Percentiles rank a stretch among this genome's conserved stretches.
phyloP scores from a whole-genome alignment of 371 early-diverging fungal species.

The Apophysomyces variabilis region DNA sequence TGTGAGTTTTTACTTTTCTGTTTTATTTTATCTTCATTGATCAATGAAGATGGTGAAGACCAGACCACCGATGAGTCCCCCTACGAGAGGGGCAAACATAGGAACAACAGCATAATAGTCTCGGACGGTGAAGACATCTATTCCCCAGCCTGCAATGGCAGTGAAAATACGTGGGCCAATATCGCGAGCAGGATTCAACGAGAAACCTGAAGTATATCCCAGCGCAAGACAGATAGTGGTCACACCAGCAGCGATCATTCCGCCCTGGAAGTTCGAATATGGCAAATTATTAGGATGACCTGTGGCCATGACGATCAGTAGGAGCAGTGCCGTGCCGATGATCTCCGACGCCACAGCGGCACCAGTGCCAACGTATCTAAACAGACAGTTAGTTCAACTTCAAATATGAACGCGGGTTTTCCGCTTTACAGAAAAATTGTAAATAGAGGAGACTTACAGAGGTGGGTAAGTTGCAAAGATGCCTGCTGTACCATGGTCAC shows the following conservation, averaged over 20 bases:
- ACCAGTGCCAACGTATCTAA: constrained; percentile 49
- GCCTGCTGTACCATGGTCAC: constrained; percentile 62
- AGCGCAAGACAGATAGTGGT: constrained; percentile 47
- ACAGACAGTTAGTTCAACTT: not conserved
- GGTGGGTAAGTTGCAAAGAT: constrained; percentile 75
- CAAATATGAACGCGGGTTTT: not conserved
- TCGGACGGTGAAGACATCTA: constrained; percentile 65
- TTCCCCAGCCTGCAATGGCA: constrained; percentile 71
- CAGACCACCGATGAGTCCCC: constrained; percentile 71
- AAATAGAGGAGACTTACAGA: constrained; percentile 20
- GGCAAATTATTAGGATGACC: constrained; percentile 74
- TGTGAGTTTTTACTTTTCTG: constrained; percentile 1
- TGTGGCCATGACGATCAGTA: constrained; percentile 72
- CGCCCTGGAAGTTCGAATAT: constrained; percentile 61
- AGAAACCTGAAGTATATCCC: constrained; percentile 78
- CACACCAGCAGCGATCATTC: constrained; percentile 67
- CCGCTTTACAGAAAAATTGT: not conserved
- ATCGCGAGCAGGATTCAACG: constrained; percentile 90
- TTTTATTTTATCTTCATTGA: constrained; percentile 33
- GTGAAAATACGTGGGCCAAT: constrained; percentile 87
- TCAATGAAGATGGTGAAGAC: constrained; percentile 69
- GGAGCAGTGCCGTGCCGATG: constrained; percentile 77
- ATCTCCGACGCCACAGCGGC: constrained; percentile 78
- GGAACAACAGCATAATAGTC: constrained; percentile 81
- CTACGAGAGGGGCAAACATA: constrained; percentile 76